A percentile compares a stretch with the other conserved stretches of the same genome.
Evolutionary conservation across 169 alveolate species (phyloP).

Genomic region (Plasmodium inui): DNA sequence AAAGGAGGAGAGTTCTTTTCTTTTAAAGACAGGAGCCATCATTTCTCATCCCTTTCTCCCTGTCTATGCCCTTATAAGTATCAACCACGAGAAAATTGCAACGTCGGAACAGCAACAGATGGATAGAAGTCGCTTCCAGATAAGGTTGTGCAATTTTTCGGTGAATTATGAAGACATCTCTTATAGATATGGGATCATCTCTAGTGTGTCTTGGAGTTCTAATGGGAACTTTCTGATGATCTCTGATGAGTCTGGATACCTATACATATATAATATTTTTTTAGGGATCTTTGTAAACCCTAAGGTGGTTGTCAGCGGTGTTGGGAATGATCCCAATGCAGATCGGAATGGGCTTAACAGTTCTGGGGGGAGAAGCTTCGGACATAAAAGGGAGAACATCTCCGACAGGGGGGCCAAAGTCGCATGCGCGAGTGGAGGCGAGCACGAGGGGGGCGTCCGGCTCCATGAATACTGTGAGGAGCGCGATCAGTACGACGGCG

Average conservation of each 20-base stretch:
- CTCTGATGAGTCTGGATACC: constrained; percentile 27
- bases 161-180: constrained; percentile 16
- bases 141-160: constrained; percentile 34
- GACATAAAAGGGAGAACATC: not conserved
- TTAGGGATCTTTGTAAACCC: constrained; percentile 27
- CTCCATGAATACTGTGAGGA: not conserved
- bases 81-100: constrained; percentile 35
- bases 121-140: constrained; percentile 23
- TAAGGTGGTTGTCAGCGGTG: not conserved
- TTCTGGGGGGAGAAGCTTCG: not conserved
- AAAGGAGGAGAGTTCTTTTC: constrained; percentile 1
- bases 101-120: not conserved
- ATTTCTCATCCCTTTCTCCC: constrained; percentile 68
- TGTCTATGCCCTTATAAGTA: constrained; percentile 43
- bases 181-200: constrained; percentile 36
- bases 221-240: constrained; percentile 33
- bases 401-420: not conserved
- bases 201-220: constrained; percentile 30
- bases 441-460: not conserved
- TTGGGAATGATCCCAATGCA: not conserved
- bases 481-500: not conserved
- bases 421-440: not conserved
- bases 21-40: constrained; percentile 52
- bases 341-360: not conserved
- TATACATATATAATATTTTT: constrained; percentile 54